Conservation (phyloP, 768 basidiomycete genomes). For the Amanita pseudoporphyria region DNA sequence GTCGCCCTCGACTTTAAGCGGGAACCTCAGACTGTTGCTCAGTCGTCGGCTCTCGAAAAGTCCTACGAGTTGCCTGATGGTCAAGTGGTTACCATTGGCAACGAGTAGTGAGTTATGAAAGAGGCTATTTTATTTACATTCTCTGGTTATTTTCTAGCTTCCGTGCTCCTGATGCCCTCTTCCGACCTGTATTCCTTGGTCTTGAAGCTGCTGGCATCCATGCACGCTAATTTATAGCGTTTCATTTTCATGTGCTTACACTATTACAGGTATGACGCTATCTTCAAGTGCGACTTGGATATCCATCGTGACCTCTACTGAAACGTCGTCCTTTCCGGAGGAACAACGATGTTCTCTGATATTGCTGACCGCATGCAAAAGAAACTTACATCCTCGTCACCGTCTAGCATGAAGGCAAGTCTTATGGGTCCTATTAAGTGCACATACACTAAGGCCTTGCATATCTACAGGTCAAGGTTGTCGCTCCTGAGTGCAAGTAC, state of each 20-base stretch:
- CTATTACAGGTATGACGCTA: slow-evolving; percentile 61
- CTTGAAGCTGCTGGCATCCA: slow-evolving; percentile 88
- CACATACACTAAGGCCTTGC: slow-evolving; percentile 3
- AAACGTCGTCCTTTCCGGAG: slow-evolving; percentile 82
- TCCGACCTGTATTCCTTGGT: slow-evolving; percentile 87
- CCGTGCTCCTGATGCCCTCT: slow-evolving; percentile 91
- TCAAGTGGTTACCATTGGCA: slow-evolving; percentile 92
- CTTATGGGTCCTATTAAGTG: background rate
- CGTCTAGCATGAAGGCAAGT: slow-evolving; percentile 78
- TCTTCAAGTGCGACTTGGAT: slow-evolving; percentile 82
- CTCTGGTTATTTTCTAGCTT: slow-evolving; percentile 60
- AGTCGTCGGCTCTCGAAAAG: slow-evolving; percentile 86
- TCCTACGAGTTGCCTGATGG: slow-evolving; percentile 89
- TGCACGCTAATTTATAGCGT: slow-evolving; percentile 24
- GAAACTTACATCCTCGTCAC: slow-evolving; percentile 64
- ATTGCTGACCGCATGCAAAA: slow-evolving; percentile 95
- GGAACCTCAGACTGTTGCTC: slow-evolving; percentile 84
- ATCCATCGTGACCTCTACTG: slow-evolving; percentile 75
- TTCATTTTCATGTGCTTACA: slow-evolving; percentile 2
- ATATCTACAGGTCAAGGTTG: slow-evolving; percentile 64
- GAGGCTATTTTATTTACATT: slow-evolving; percentile 25
- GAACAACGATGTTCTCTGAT: slow-evolving; percentile 94
- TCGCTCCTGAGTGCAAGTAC: slow-evolving; percentile 90
- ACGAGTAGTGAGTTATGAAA: slow-evolving; percentile 65
- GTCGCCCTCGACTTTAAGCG: slow-evolving; percentile 93